A percentile compares a stretch with the other conserved stretches of the same genome.
These are phyloP conservation scores for Penicillium coprophilum DNA, from an alignment of 495 filamentous ascomycete genomes.

Conservation along the genomic window DNA sequence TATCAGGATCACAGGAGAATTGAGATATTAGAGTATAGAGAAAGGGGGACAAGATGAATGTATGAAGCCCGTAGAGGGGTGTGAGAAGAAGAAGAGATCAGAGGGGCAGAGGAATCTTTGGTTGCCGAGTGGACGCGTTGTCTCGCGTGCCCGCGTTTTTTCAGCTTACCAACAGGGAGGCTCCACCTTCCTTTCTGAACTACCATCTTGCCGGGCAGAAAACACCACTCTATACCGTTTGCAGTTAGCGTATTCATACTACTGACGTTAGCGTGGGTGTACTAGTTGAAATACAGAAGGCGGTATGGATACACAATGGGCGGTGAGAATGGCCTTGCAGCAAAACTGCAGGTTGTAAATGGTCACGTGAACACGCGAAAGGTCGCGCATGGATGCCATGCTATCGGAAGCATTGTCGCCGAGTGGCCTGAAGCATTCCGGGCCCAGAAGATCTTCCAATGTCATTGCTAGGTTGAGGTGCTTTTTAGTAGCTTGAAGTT, in stretches of 20 bases:
- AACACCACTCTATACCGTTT: not conserved
- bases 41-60: slow-evolving; percentile 5
- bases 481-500: not conserved
- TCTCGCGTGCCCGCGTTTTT: slow-evolving; percentile 17
- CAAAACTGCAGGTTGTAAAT: slow-evolving; percentile 9
- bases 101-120: slow-evolving; percentile 27
- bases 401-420: slow-evolving; percentile 14
- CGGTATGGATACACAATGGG: not conserved
- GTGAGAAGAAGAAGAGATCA: slow-evolving; percentile 19
- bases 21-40: slow-evolving; percentile 2
- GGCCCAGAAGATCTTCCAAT: slow-evolving; percentile 20
- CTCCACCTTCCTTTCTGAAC: not conserved
- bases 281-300: not conserved
- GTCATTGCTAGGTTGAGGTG: not conserved
- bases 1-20: slow-evolving; percentile 14
- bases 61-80: slow-evolving; percentile 20
- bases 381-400: slow-evolving; percentile 9
- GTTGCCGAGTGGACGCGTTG: slow-evolving; percentile 15
- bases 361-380: slow-evolving; percentile 29
- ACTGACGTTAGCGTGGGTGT: not conserved
- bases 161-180: slow-evolving; percentile 11
- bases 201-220: slow-evolving; percentile 5
- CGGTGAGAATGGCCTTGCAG: slow-evolving; percentile 4
- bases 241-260: not conserved
- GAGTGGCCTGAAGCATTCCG: slow-evolving; percentile 23